Base-by-base conservation (phyloP, 768 basidiomycete genomes). In the Kwoniella newhampshirensis region DNA sequence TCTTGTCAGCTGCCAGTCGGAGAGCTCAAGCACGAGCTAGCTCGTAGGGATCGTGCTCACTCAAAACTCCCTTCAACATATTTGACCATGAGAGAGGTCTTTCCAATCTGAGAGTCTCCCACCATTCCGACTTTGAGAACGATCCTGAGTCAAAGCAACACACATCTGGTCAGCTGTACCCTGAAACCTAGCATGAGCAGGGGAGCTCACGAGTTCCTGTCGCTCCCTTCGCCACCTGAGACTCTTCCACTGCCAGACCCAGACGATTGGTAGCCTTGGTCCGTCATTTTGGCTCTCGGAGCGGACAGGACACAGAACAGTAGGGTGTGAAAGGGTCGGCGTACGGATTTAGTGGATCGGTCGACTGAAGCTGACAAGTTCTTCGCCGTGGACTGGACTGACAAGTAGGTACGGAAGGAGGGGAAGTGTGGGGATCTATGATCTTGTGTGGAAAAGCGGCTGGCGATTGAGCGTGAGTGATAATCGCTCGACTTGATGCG, bases 41-140 rank as follows among this genome's bases (percentile, higher is more conserved):
- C n/a, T n/a, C n/a, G n/a, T n/a, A n/a, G n/a, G n/a, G n/a, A n/a
- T 52, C 21, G 23, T 1, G 64, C 74, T 57, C 50, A 77, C 76
- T 96, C 92, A 78, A 94, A 96, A 79, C 88, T 91, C 50, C 94
- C 94, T 80, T 99, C 94, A 59, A 97, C 93, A 74, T 98, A 98
- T 80, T 97, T 97, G 78, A 98, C 93, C 94, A 98, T 98, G 76
- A 98, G 82, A 79, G 89, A 91, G 63, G 94, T 98, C 83, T 98
- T 97, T 67, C 94, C 93, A 74, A 98, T 97, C 81, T 97, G 94
- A 72, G 91, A 92, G 81, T 99, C 94, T 47, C 96, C 96, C 44
- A 99, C 91, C 94, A 99, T 99, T 54, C 94, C 94, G 48, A 99
- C 94, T 78, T 99, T 97, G 77, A 96, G 89, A 51, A 94, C 91